A percentile compares a stretch with the other conserved stretches of the same genome.
Evolutionary conservation across 345 rosid species (phyloP).

Genomic region (Sonneratia alba): DNA sequence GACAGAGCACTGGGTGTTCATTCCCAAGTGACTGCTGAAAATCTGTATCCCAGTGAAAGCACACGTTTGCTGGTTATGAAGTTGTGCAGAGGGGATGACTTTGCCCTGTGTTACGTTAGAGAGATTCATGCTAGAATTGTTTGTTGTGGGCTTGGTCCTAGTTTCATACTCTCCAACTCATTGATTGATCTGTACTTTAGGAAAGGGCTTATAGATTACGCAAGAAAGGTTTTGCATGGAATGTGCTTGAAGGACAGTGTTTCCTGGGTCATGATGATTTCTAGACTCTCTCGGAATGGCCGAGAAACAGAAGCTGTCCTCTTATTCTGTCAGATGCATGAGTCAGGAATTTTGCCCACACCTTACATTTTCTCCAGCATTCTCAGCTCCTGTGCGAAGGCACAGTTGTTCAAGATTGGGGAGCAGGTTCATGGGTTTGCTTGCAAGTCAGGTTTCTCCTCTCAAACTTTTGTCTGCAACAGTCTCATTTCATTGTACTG

Average conservation of each 20-base stretch:
- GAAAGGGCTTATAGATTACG: constrained; percentile 40
- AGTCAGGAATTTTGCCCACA: constrained; percentile 38
- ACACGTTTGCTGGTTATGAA: constrained; percentile 36
- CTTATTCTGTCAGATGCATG: constrained; percentile 54
- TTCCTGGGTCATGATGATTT: constrained; percentile 83
- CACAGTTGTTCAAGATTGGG: constrained; percentile 41
- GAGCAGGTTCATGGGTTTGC: constrained; percentile 67
- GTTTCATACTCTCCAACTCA: constrained; percentile 42
- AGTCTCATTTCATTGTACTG: constrained; percentile 74
- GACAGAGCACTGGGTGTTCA: constrained; percentile 24
- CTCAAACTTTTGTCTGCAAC: constrained; percentile 68
- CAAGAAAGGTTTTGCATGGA: constrained; percentile 50
- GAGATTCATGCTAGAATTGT: constrained; percentile 64
- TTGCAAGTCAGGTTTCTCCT: constrained; percentile 58
- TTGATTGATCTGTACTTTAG: constrained; percentile 63
- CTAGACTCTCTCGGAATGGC: constrained; percentile 63
- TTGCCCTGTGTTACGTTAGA: constrained; percentile 26
- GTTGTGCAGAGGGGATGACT: constrained; percentile 31
- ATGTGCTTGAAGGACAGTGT: constrained; percentile 46
- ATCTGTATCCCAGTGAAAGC: constrained; percentile 30
- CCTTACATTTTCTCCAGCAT: constrained; percentile 77
- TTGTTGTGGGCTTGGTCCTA: constrained; percentile 40
- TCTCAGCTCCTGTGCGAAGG: constrained; percentile 69
- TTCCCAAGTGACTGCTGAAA: constrained; percentile 35
- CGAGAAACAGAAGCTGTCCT: constrained; percentile 45